These are phyloP conservation scores for Licmophora abbreviata DNA, from an alignment of 108 stramenopile species.

Conservation along the genomic window DNA sequence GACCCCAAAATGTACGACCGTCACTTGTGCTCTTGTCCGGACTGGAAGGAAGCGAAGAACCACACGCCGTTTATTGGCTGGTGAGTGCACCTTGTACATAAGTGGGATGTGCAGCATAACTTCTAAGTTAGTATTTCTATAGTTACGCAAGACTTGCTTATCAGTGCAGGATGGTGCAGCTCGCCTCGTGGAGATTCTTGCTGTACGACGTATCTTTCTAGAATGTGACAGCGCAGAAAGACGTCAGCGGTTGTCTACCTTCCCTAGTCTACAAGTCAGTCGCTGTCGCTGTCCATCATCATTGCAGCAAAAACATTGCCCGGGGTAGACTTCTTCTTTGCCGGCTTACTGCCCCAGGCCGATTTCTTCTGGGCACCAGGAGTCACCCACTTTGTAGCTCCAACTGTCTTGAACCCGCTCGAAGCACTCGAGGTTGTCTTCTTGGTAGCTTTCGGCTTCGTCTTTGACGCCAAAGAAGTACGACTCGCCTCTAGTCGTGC, in stretches of 20 bases:
- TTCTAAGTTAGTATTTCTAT: too few species aligned
- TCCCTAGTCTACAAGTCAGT: conserved; percentile 29
- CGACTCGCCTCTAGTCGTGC: conserved; percentile 41
- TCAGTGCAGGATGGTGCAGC: too few species aligned
- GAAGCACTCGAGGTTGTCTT: conserved; percentile 24
- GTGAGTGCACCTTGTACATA: too few species aligned
- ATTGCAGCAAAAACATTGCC: conserved; percentile 66
- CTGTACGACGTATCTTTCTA: too few species aligned
- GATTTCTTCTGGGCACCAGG: conserved; percentile 24
- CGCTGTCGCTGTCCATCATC: conserved; percentile 87
- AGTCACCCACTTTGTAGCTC: conserved; percentile 20
- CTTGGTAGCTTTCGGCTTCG: conserved; percentile 11
- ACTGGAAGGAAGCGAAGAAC: conserved; percentile 34
- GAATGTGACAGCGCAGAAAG: too few species aligned
- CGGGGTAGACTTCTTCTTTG: conserved; percentile 24
- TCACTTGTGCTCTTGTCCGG: conserved; percentile 66
- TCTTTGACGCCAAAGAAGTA: conserved; percentile 10
- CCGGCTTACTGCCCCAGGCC: conserved; percentile 9
- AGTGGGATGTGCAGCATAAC: too few species aligned
- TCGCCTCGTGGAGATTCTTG: too few species aligned
- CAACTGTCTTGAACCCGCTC: conserved; percentile 6
- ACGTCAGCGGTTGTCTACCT: too few species aligned
- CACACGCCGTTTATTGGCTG: too few species aligned
- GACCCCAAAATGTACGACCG: conserved; percentile 50
- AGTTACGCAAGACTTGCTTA: too few species aligned